phyloP scores from a whole-genome alignment of 2,329 filamentous ascomycete genomes.

The Seiridium unicorne region DNA sequence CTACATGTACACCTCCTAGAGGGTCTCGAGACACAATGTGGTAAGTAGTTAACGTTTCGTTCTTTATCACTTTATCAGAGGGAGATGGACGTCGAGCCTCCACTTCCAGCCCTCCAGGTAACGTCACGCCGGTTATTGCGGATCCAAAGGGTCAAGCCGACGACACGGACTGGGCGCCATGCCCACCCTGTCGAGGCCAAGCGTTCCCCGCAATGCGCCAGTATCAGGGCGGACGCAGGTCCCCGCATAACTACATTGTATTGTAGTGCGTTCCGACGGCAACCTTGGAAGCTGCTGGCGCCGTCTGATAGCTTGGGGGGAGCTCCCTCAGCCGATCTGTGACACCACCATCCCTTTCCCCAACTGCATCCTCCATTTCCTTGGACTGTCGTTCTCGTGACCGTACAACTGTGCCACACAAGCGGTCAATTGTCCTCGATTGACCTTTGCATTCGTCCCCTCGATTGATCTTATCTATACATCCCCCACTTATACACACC shows the following conservation, averaged over 20 bases:
- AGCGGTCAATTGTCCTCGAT: not conserved
- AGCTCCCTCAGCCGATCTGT: conserved; percentile 4
- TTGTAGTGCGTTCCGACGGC: not conserved
- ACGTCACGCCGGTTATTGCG: not conserved
- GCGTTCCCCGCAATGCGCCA: conserved; percentile 8
- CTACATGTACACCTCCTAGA: too few species aligned
- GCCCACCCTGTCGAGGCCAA: not conserved
- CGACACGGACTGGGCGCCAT: not conserved
- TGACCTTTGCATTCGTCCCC: not conserved
- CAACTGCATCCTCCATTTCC: not conserved
- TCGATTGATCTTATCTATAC: not conserved
- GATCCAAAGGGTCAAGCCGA: not conserved
- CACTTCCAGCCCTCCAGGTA: not conserved
- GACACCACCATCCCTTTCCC: not conserved
- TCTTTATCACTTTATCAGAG: too few species aligned
- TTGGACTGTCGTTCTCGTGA: not conserved
- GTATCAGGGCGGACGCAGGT: conserved; percentile 9
- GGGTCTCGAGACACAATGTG: too few species aligned
- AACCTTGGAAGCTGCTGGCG: not conserved
- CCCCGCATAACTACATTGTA: not conserved
- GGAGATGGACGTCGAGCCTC: not conserved
- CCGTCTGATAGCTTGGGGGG: not conserved
- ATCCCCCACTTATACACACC: not conserved
- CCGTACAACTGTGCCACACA: not conserved
- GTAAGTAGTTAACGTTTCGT: too few species aligned